Evolutionary conservation across 179 eudicot species (phyloP), one percentile per base, ranked within the genome.

Genomic region (Gypsophila paniculata): DNA sequence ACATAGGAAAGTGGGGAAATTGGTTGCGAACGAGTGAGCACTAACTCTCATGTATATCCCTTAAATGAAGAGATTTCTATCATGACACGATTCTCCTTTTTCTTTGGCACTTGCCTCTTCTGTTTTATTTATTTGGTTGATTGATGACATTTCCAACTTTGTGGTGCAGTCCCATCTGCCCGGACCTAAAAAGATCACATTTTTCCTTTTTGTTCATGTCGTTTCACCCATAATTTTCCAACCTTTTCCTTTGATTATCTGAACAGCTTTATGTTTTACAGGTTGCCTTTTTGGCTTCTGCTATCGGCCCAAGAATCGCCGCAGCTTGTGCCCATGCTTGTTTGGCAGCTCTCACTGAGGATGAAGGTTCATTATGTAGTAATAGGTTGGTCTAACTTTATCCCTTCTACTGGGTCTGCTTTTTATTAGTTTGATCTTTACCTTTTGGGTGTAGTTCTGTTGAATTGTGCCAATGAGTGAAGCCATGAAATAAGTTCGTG

Each of bases 271-370:
- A 64, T 60, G 53, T 73, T 65, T 49, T 75, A 65, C 72, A 93
- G 97, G 97, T 91, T 71, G 91, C 98, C 36, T 89, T 93, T 85
- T 75, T 93, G 84, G 93, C 91, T 48, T 91, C 96, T 83, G 86
- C 94, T 65, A 82, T 91, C 19, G 98, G 98, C 70, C 98, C 98
- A 49, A 86, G 98, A 86, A 91, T 93, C 69, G 98, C 98, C 74
- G 97, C 98, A 68, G 98, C 96, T 60, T 93, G 98, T 86, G 98
- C 98, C 19, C 98, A 93, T 82, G 88, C 96, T 72, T 88, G 96
- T 59, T 86, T 93, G 83, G 91, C 86, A 1, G 90, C 84, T 68
- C 77, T 93, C 21, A 79, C 89, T 59, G 87, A 85, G 80, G 94
- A 88, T 70, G 84, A 81, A 79, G 69, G 71, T 46, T 76, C 85